Evolutionary conservation across 1,284 basidiomycete species (phyloP).

Genomic region (Cutaneotrichosporon cyanovorans): DNA sequence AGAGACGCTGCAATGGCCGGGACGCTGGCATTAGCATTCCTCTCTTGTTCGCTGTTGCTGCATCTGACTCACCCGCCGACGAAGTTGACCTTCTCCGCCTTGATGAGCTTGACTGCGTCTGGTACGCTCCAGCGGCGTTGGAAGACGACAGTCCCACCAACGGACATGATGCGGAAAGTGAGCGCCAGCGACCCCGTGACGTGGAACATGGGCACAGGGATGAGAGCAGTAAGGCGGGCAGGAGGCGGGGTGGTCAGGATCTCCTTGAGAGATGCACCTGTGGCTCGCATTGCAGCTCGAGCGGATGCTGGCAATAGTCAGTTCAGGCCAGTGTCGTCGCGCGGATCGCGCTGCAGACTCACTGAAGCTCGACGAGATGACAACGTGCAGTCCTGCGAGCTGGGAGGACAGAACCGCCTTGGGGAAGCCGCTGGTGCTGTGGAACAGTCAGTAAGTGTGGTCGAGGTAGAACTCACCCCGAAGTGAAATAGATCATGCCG

Average conservation of each 20-base stretch:
- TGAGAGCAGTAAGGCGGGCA: conserved; percentile 13
- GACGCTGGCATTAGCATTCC: conserved; percentile 14
- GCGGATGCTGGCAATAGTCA: conserved; percentile 3
- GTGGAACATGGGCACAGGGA: conserved; percentile 43
- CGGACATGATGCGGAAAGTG: conserved; percentile 32
- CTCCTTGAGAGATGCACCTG: conserved; percentile 5
- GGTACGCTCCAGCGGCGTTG: conserved; percentile 30
- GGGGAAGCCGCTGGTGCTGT: conserved; percentile 31
- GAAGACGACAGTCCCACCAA: conserved; percentile 34
- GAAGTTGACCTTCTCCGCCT: conserved; percentile 25
- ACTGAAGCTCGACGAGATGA: conserved; percentile 17
- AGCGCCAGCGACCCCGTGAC: conserved; percentile 39
- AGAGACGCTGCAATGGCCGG: conserved; percentile 35
- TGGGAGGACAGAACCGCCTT: conserved; percentile 41
- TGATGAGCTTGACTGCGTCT: conserved; percentile 29
- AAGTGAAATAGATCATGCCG: conserved; percentile 41
- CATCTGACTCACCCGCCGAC: conserved; percentile 34
- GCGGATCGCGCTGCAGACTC: too few relatives aligned
- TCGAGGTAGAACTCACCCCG: too few relatives aligned
- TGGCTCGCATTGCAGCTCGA: conserved; percentile 21
- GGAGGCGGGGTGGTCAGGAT: conserved; percentile 3
- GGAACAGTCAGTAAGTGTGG: too few relatives aligned
- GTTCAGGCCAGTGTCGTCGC: too few relatives aligned
- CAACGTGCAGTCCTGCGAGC: conserved; percentile 31
- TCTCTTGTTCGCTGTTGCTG: neutral